Base-by-base conservation (phyloP, 768 basidiomycete genomes). In the Boletus coccyginus region DNA sequence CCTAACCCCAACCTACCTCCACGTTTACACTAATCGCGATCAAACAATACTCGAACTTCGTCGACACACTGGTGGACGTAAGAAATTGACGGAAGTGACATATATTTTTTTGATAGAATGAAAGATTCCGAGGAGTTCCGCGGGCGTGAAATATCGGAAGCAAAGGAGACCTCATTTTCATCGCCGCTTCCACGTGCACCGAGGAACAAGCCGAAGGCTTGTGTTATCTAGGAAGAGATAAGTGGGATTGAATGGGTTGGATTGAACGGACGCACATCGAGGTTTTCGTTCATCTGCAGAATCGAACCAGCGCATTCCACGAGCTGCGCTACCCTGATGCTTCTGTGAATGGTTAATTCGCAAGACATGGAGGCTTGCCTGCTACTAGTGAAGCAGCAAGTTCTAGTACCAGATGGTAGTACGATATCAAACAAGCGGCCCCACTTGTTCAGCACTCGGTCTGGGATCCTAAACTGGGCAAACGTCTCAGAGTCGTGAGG, bases 1-100 rank as follows among this genome's bases (percentile, higher is more conserved):
- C 12, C 3, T 21, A 14, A n/a, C n/a, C n/a, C 35, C 7, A 45
- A 33, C 67, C 56, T 42, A 92, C 90, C 53, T 75, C 75, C 8
- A 92, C 88, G 69, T 92, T 92, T 9, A 92, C 84, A 54, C 90
- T 91, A 68, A 92, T 93, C 17, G 91, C 91, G 52, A 92, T 86
- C 31, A 92, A 74, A 46, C 83, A 79, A 60, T 92, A 92, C 66
- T 84, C 85, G 11, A 86, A 82, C 70, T 88, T 91, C 2, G 65
- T 78, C 3, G 87, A 84, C 11, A 89, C 70, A 3, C 67, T 8
- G 68, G 61, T 5, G 90, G 89, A 88, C 90, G 92, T n/a, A 68
- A 53, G 62, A 91, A 88, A 11, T 32, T 40, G 41, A n/a, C n/a
- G n/a, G n/a, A n/a, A n/a, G 35, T 7, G n/a, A n/a, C n/a, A n/a